Conservation (phyloP, 805 yeast species). For the Myxozyma nipponensis region DNA sequence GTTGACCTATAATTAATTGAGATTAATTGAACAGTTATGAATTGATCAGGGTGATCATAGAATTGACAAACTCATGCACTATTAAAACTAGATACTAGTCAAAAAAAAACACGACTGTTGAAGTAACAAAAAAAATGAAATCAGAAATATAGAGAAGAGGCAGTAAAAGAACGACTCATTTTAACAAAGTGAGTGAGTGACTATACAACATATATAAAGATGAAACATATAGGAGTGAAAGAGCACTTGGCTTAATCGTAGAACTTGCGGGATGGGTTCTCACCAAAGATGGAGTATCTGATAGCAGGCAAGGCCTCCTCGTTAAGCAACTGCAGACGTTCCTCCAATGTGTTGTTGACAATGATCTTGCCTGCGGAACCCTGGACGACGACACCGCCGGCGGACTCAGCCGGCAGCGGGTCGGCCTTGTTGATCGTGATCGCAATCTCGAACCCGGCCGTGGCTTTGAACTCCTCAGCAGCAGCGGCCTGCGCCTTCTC, state of each 20-base stretch:
- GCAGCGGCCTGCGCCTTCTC: conserved; percentile 62
- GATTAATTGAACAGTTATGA: too few relatives aligned
- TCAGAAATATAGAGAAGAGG: conserved; percentile 10
- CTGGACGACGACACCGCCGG: conserved; percentile 81
- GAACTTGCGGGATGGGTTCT: conserved; percentile 68
- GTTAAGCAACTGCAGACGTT: conserved; percentile 77
- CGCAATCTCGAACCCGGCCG: conserved; percentile 55
- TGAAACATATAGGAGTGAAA: too few relatives aligned
- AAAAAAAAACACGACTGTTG: neutral
- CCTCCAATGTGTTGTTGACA: conserved; percentile 89
- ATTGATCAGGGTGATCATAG: too few relatives aligned
- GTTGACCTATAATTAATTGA: too few relatives aligned
- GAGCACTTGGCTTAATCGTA: conserved; percentile 71
- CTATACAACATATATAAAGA: too few relatives aligned
- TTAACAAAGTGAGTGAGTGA: too few relatives aligned
- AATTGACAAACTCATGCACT: too few relatives aligned
- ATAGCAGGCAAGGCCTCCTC: conserved; percentile 89
- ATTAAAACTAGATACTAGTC: neutral
- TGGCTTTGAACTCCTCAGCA: conserved; percentile 56
- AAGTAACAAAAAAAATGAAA: neutral
- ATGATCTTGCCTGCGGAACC: conserved; percentile 78
- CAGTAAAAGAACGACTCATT: conserved; percentile 2
- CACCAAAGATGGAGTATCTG: conserved; percentile 76
- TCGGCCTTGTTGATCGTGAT: conserved; percentile 54
- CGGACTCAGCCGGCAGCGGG: conserved; percentile 56